These are phyloP conservation scores for Panus rudis DNA, from an alignment of 768 basidiomycete species.

Conservation along the genomic window DNA sequence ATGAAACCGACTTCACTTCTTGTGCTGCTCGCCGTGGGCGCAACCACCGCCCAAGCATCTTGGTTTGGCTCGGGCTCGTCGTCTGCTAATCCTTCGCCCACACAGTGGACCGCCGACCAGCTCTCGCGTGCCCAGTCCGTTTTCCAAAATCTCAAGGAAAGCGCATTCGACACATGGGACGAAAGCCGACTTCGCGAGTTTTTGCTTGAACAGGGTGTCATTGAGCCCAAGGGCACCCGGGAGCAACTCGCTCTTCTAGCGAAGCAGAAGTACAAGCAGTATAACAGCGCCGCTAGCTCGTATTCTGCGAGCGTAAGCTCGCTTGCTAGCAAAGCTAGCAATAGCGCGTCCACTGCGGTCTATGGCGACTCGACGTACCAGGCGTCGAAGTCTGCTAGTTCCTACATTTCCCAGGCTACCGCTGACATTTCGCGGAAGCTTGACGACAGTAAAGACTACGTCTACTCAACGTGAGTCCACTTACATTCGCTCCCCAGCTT, in stretches of 20 bases:
- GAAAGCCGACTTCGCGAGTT: slow-evolving; percentile 78
- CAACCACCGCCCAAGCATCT: slow-evolving; percentile 19
- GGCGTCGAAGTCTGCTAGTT: slow-evolving; percentile 16
- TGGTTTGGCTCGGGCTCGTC: slow-evolving; percentile 23
- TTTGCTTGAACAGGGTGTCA: slow-evolving; percentile 80
- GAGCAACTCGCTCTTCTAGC: slow-evolving; percentile 79
- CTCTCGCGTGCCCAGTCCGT: slow-evolving; percentile 55
- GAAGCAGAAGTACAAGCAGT: slow-evolving; percentile 59
- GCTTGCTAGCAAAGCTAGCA: slow-evolving; percentile 17
- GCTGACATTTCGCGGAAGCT: slow-evolving; percentile 41
- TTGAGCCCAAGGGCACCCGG: slow-evolving; percentile 69
- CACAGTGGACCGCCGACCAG: slow-evolving; percentile 55
- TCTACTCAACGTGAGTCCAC: slow-evolving; percentile 63
- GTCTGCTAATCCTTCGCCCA: slow-evolving; percentile 12
- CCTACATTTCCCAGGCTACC: slow-evolving; percentile 45
- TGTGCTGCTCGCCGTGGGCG: slow-evolving; percentile 7
- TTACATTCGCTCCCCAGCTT: not conserved
- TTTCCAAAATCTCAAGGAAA: slow-evolving; percentile 52
- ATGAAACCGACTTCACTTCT: slow-evolving; percentile 5
- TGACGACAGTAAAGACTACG: slow-evolving; percentile 77
- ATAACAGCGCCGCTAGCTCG: slow-evolving; percentile 51
- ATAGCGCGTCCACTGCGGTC: slow-evolving; percentile 27
- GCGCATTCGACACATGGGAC: slow-evolving; percentile 75
- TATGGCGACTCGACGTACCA: slow-evolving; percentile 39
- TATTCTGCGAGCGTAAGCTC: slow-evolving; percentile 51